phyloP scores from a whole-genome alignment of 225 moss, liverwort and hornwort genomes.

The Physcomitrellopsis africana region DNA sequence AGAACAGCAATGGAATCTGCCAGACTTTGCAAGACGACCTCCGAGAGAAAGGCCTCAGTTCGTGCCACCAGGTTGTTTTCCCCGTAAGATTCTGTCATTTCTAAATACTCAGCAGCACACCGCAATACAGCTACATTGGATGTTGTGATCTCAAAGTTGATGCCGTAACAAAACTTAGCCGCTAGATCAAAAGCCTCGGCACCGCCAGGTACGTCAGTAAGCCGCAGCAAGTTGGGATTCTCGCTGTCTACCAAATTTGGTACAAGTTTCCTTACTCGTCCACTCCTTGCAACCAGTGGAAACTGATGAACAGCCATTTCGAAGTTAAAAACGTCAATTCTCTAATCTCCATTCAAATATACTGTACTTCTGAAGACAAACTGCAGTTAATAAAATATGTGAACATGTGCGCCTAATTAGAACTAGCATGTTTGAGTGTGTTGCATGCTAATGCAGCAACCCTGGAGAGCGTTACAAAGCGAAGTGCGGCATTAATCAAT shows the following conservation, averaged over 20 bases:
- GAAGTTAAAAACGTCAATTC: conserved; percentile 18
- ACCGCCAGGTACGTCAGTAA: conserved; percentile 94
- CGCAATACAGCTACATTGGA: conserved; percentile 90
- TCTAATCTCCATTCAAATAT: conserved; percentile 19
- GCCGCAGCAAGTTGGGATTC: conserved; percentile 74
- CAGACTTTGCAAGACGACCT: conserved; percentile 82
- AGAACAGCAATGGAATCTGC: conserved; percentile 94
- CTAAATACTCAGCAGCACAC: conserved; percentile 94
- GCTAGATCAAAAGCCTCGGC: conserved; percentile 97
- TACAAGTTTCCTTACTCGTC: conserved; percentile 87
- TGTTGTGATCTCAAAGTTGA: conserved; percentile 96
- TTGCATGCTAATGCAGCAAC: neutral
- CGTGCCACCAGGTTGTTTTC: conserved; percentile 84
- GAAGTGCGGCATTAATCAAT: conserved; percentile 14
- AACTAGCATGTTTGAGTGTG: conserved; percentile 1
- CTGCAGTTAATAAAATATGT: no score
- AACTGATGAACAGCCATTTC: conserved; percentile 61
- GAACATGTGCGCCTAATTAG: conserved; percentile 8
- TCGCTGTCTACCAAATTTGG: conserved; percentile 76
- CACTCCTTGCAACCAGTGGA: conserved; percentile 94
- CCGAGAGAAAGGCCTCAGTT: conserved; percentile 83
- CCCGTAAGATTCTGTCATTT: conserved; percentile 94
- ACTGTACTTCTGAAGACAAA: neutral
- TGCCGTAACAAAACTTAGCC: conserved; percentile 96
- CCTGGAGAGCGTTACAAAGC: neutral